Conservation (phyloP, 768 basidiomycete species). For the Boletus reticulatus region DNA sequence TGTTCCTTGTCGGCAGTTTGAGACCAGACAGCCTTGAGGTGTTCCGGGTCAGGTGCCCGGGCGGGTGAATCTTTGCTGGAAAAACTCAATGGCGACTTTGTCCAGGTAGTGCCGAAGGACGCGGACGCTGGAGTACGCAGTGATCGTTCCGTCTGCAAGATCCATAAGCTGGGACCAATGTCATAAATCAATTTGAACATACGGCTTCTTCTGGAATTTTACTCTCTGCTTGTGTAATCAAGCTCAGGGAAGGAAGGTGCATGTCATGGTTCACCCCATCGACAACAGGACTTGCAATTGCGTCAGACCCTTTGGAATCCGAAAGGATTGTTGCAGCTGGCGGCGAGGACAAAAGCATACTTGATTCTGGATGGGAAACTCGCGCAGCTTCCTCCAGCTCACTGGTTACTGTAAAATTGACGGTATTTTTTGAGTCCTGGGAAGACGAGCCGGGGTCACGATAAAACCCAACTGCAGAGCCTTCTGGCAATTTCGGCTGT, state of each 20-base stretch:
- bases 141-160: constrained; percentile 40
- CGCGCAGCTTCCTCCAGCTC: constrained; percentile 52
- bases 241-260: constrained; percentile 16
- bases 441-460: constrained; percentile 57
- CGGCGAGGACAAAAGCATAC: constrained; percentile 27
- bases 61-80: constrained; percentile 66
- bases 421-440: constrained; percentile 46
- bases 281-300: constrained; percentile 6
- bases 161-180: constrained; percentile 10
- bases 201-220: constrained; percentile 58
- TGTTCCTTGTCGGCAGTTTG: constrained; percentile 72
- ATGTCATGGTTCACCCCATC: constrained; percentile 7
- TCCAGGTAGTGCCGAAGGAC: constrained; percentile 46
- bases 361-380: constrained; percentile 13
- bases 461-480: constrained; percentile 71
- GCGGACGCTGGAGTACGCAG: constrained; percentile 46
- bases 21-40: constrained; percentile 82
- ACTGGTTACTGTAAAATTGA: constrained; percentile 78
- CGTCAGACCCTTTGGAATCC: constrained; percentile 5
- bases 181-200: constrained; percentile 23
- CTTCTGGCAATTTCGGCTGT: constrained; percentile 72
- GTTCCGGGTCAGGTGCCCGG: constrained; percentile 76
- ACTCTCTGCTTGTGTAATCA: constrained; percentile 39
- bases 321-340: constrained; percentile 6
- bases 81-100: constrained; percentile 49